These are phyloP conservation scores for Kuraishia floccosa DNA, from an alignment of 805 yeast genomes.

Conservation along the genomic window DNA sequence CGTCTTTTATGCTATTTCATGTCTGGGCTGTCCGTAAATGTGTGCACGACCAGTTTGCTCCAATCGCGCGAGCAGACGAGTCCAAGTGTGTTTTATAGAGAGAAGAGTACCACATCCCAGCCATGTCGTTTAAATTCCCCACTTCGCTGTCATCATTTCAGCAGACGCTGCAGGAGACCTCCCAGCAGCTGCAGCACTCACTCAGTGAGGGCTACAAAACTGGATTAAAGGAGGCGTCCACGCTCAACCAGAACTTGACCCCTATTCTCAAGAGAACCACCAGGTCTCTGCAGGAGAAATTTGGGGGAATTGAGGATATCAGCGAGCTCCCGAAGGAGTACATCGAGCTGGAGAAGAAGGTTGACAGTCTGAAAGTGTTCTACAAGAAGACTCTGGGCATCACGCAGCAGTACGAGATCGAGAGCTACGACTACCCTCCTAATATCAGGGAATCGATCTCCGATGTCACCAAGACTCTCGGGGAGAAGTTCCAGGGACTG, in stretches of 20 bases:
- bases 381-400: slow-evolving; percentile 40
- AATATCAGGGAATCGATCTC: slow-evolving; percentile 55
- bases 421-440: slow-evolving; percentile 78
- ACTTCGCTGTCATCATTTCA: slow-evolving; percentile 15
- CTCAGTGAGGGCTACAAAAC: slow-evolving; percentile 18
- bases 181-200: slow-evolving; percentile 17
- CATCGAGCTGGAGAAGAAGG: slow-evolving; percentile 51
- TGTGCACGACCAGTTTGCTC: no score
- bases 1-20: no score
- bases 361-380: slow-evolving; percentile 51
- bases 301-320: slow-evolving; percentile 55
- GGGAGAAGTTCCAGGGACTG: slow-evolving; percentile 45
- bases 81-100: no score
- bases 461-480: slow-evolving; percentile 48
- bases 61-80: no score
- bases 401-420: slow-evolving; percentile 57
- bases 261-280: slow-evolving; percentile 52
- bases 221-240: slow-evolving; percentile 21
- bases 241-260: slow-evolving; percentile 23
- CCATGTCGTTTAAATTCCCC: slow-evolving; percentile 20
- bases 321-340: slow-evolving; percentile 70
- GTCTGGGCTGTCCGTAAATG: no score
- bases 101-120: no score
- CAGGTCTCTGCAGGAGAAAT: slow-evolving; percentile 47
- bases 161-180: slow-evolving; percentile 20